These are phyloP conservation scores for Yamadazyma oceani DNA, from an alignment of 1,139 yeast species.

Conservation along the genomic window DNA sequence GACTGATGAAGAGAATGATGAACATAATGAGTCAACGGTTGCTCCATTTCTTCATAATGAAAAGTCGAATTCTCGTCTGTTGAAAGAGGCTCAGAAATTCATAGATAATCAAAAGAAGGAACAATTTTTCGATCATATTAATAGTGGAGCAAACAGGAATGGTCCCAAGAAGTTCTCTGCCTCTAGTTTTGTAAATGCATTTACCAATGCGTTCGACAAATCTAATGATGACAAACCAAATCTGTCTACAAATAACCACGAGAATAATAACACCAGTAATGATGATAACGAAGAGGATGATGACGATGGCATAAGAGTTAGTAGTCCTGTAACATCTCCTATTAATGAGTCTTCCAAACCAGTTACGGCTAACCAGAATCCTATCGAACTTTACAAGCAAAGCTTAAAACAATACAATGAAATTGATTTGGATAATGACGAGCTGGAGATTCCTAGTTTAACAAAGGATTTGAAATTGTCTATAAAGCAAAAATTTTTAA, in stretches of 20 bases:
- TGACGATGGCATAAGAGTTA: constrained; percentile 10
- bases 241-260: constrained; percentile 3
- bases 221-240: not conserved
- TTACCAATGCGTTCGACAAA: constrained; percentile 21
- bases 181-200: constrained; percentile 33
- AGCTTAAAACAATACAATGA: constrained; percentile 31
- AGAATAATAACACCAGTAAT: constrained; percentile 5
- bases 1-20: constrained; percentile 44
- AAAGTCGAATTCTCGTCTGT: constrained; percentile 22
- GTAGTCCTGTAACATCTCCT: constrained; percentile 42
- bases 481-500: constrained; percentile 36
- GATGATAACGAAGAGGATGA: constrained; percentile 3
- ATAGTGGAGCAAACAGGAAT: constrained; percentile 1
- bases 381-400: constrained; percentile 39
- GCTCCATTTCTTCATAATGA: constrained; percentile 11
- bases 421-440: constrained; percentile 25
- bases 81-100: constrained; percentile 36
- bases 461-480: constrained; percentile 37
- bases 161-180: constrained; percentile 26
- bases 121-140: constrained; percentile 27
- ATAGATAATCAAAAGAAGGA: constrained; percentile 38
- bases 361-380: constrained; percentile 18
- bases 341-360: constrained; percentile 16
- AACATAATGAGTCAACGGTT: constrained; percentile 23
- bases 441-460: constrained; percentile 30